These are phyloP conservation scores for Forsythia suspensa DNA, from an alignment of 257 asterid genomes.

Conservation along the genomic window DNA sequence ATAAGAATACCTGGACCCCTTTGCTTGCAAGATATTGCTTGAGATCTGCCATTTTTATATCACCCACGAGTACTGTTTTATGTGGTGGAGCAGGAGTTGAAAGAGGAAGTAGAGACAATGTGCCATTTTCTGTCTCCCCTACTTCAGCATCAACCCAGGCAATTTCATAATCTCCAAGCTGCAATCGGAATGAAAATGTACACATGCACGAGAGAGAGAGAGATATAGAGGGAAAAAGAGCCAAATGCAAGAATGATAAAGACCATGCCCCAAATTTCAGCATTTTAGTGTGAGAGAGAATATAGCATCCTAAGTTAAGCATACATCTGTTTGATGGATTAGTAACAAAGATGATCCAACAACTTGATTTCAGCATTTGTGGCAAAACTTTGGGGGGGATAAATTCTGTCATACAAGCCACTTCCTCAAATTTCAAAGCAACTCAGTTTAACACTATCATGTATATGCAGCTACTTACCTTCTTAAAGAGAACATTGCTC, in stretches of 20 bases:
- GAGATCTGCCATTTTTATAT: conserved; percentile 95
- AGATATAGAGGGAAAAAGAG: not conserved
- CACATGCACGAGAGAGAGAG: conserved; percentile 14
- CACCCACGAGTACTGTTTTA: conserved; percentile 93
- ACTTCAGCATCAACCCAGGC: conserved; percentile 98
- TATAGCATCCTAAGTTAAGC: not conserved
- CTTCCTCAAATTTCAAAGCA: conserved; percentile 14
- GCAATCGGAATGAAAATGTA: conserved; percentile 23
- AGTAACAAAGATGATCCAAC: not conserved
- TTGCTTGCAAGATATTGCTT: conserved; percentile 93
- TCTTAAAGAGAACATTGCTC: conserved; percentile 89
- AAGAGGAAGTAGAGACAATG: conserved; percentile 73
- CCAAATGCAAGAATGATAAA: not conserved
- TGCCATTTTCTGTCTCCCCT: conserved; percentile 71
- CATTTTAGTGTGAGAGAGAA: not conserved
- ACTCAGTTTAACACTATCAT: not conserved
- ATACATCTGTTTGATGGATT: conserved; percentile 5
- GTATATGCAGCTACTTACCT: conserved; percentile 47
- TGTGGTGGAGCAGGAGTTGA: conserved; percentile 76
- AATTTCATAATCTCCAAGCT: conserved; percentile 95
- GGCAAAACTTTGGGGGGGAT: not conserved
- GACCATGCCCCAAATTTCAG: not conserved
- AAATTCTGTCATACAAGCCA: not conserved
- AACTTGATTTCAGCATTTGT: not conserved
- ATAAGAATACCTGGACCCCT: conserved; percentile 70